A percentile compares a stretch with the other conserved stretches of the same genome.
Conservation (phyloP, 441 rosid genomes). For the Syzygium malaccense region DNA sequence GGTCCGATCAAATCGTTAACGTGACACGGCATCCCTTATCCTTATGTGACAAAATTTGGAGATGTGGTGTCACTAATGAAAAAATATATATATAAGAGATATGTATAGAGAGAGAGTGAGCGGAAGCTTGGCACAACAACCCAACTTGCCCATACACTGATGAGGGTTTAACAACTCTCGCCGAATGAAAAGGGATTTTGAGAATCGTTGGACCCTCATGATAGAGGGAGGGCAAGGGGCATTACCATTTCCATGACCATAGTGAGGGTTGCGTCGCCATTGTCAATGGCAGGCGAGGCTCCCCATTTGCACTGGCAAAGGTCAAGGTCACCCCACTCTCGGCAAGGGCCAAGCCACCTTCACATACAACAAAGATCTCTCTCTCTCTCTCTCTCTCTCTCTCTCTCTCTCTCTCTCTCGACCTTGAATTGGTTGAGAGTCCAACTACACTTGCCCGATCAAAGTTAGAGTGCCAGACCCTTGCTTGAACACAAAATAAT, state of each 20-base stretch:
- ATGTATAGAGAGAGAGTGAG: no score
- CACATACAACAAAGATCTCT: background rate
- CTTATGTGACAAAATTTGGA: background rate
- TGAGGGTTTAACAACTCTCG: no score
- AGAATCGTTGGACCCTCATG: no score
- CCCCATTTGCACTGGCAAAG: background rate
- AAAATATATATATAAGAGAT: no score
- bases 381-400: rapidly evolving
- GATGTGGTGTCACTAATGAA: background rate
- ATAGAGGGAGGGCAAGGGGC: background rate
- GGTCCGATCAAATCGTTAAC: background rate
- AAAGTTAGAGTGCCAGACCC: background rate
- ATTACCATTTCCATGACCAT: no score
- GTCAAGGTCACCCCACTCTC: background rate
- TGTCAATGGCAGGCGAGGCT: background rate
- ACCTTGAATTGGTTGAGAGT: background rate
- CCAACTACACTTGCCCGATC: background rate
- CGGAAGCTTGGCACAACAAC: no score
- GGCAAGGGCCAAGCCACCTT: background rate
- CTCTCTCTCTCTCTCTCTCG: background rate
- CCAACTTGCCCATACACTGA: no score
- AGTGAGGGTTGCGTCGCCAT: background rate
- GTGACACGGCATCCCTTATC: background rate
- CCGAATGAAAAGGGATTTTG: no score
- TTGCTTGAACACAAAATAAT: background rate